Evolutionary conservation across 345 rosid genomes (phyloP), one percentile per base, ranked within the genome.

Genomic region (Bruguiera gymnorhiza): DNA sequence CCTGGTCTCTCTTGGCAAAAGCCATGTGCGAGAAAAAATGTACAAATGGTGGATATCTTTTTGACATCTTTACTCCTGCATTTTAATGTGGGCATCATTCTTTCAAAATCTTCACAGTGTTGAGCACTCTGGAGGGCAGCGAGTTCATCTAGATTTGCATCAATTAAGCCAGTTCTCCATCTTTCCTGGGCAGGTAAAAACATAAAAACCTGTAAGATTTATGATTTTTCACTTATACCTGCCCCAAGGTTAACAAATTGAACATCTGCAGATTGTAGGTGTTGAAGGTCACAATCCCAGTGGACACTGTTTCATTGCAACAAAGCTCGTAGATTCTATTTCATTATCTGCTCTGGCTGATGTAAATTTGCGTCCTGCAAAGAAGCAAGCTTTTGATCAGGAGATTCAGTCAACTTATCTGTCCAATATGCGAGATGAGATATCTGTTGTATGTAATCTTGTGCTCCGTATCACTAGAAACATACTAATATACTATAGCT

Each of bases 121-220:
- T 34, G 93, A 85, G 75, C 89, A 85, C 76, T 86, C 99, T 72
- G 88, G 97, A 73, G 99, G 97, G 60, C 90, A 82, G 66, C 87
- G 79, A 55, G 92, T 89, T 77, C 96, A 88, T 68, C 80, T 95
- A 70, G 97, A 92, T 75, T 79, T 90, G 59, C 85, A 85, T 59
- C 90, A 84, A 65, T 60, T 92, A 75, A 77, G 69, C 67, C 88
- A 87, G 61, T 90, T 86, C 82, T 95, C 97, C 48, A 63, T 92
- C 73, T 95, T 95, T 71, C 99, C 99, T 11, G 97, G 99, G 79
- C 99, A 89, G 97, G 99, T 95, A 77, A 73, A 68, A 52, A 23
- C 63, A 16, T 57, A 32, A 48, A 9, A 56, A 31, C 43, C 19
- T 31, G 54, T 62, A 68, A 37, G 34, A 59, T 64, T 46, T 43